Percentiles rank a stretch among this genome's conserved stretches.
These are phyloP conservation scores for Tuber umbilicatum DNA, from an alignment of 495 filamentous ascomycete species.

Conservation along the genomic window DNA sequence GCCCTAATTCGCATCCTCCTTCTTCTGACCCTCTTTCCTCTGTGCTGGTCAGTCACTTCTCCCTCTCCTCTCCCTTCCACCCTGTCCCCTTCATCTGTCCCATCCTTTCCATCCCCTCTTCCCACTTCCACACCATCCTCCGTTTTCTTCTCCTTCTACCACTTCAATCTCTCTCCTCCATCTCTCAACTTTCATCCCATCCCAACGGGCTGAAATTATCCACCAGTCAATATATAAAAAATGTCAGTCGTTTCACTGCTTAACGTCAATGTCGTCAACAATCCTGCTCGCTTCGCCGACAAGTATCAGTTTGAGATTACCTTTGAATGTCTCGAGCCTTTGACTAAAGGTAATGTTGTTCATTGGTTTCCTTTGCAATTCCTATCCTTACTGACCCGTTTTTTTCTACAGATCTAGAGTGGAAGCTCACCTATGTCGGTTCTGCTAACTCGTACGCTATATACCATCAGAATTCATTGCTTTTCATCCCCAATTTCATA, in stretches of 20 bases:
- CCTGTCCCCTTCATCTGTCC: constrained; percentile 15
- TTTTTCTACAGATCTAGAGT: constrained; percentile 76
- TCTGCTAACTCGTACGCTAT: constrained; percentile 83
- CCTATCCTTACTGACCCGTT: constrained; percentile 5
- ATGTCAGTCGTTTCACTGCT: constrained; percentile 98
- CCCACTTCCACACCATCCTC: constrained; percentile 3
- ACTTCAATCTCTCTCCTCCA: constrained; percentile 4
- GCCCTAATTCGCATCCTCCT: constrained; percentile 28
- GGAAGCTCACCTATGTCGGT: constrained; percentile 98
- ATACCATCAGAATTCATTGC: constrained; percentile 9
- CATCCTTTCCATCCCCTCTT: constrained; percentile 9
- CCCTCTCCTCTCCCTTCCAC: constrained; percentile 20
- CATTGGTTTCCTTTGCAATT: constrained; percentile 4
- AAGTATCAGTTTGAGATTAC: constrained; percentile 97
- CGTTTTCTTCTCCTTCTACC: not conserved
- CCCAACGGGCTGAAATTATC: constrained; percentile 18
- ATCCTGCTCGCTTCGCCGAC: constrained; percentile 82
- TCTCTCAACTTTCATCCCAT: constrained; percentile 14
- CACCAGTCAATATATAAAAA: constrained; percentile 44
- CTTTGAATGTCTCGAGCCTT: constrained; percentile 88
- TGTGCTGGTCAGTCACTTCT: constrained; percentile 16
- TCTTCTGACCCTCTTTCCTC: constrained; percentile 17
- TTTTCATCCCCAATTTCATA: constrained; percentile 11
- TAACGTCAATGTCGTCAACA: constrained; percentile 90
- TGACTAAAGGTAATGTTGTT: constrained; percentile 69